phyloP scores from a whole-genome alignment of 129 eudicot genomes.

The Solidago caesia region DNA sequence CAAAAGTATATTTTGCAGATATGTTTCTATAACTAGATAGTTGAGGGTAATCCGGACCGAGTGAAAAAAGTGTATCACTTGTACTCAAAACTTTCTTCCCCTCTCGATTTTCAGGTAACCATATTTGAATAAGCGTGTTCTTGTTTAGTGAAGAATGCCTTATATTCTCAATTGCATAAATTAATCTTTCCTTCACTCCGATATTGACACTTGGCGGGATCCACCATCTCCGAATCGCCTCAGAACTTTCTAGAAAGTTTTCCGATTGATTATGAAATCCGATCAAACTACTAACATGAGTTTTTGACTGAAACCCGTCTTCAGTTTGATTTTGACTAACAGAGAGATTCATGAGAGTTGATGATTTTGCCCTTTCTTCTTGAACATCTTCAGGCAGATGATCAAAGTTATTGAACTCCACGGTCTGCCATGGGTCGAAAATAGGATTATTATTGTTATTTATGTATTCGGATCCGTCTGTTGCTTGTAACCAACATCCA shows the following conservation, averaged over 20 bases:
- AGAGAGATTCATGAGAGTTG: constrained; percentile 48
- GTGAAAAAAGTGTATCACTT: constrained; percentile 52
- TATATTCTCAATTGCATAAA: constrained; percentile 53
- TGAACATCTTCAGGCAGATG: constrained; percentile 30
- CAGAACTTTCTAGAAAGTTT: constrained; percentile 37
- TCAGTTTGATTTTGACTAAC: constrained; percentile 45
- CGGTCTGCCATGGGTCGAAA: constrained; percentile 59
- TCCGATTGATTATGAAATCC: constrained; percentile 36
- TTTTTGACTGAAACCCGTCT: constrained; percentile 22
- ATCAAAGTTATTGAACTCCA: constrained; percentile 42
- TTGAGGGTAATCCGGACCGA: constrained; percentile 54
- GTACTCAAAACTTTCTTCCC: constrained; percentile 64
- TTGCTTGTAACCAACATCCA: constrained; percentile 86
- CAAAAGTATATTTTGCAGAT: constrained; percentile 53
- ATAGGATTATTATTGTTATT: constrained; percentile 39
- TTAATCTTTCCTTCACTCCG: constrained; percentile 60
- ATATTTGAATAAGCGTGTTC: constrained; percentile 70
- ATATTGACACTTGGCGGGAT: constrained; percentile 48
- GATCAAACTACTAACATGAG: constrained; percentile 22
- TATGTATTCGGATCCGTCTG: constrained; percentile 61
- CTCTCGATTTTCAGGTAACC: constrained; percentile 71
- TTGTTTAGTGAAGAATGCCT: constrained; percentile 42
- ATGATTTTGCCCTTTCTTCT: constrained; percentile 52
- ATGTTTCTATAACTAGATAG: constrained; percentile 69
- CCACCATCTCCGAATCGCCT: constrained; percentile 59